Evolutionary conservation across 169 alveolate species (phyloP), one percentile per base, ranked within the genome.

Genomic region (Neospora caninum): DNA sequence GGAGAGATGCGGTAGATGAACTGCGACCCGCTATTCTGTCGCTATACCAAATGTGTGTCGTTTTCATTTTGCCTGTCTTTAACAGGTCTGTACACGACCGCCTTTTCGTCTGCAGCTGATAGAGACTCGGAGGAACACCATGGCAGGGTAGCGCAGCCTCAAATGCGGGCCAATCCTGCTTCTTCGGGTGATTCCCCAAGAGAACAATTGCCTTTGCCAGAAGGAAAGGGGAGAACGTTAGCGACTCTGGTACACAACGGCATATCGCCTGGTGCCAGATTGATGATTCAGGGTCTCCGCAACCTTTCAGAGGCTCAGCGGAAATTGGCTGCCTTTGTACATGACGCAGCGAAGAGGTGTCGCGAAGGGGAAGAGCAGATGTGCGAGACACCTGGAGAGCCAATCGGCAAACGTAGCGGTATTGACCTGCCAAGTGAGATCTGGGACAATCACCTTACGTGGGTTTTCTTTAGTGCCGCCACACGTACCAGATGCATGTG

Each of bases 361-460:
- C 39, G 86, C 1, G 86, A 78, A n/a, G 86, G 86, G 1, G 45
- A 78, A 16, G n/a, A 20, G 27, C 39, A 78, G 45, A 78, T 78
- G 86, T 78, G 86, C 42, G 86, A n/a, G 45, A n/a, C 86, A 38
- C 86, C 86, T 78, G 86, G 31, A 16, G n/a, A 78, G 27, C 86
- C 86, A 20, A 18, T 78, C 49, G 45, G 39, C 49, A 78, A n/a
- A n/a, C 27, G 49, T 13, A n/a, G 22, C 86, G 39, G n/a, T 38
- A n/a, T 78, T 38, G 45, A 6, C 9, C 20, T 78, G n/a, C 86
- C 86, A 64, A 22, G 73, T 64, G 73, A 64, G 73, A 64, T 22
- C 0, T 7, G 16, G n/a, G 58, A 13, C 58, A 49, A 49, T 49
- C 22, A 49, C 22, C 22, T 49, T 4, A 13, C 58, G 58, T 13